A percentile compares a stretch with the other conserved stretches of the same genome.
Evolutionary conservation across 2,329 filamentous ascomycete species (phyloP).

Genomic region (Uncinocarpus reesii): DNA sequence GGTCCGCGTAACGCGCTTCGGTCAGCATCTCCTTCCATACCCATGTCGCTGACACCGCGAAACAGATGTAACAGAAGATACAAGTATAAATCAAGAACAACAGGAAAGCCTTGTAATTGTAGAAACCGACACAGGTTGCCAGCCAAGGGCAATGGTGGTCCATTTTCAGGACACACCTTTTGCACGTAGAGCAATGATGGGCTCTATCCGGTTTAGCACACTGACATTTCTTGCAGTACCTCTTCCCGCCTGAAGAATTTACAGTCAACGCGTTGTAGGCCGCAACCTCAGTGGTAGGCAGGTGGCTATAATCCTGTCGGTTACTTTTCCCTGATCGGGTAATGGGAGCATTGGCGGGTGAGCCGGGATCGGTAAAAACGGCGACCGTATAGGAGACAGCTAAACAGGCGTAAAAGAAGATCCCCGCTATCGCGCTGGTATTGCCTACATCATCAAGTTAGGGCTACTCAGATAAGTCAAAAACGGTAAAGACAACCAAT

Average conservation of each 20-base stretch:
- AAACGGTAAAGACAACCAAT: slow-evolving; percentile 5
- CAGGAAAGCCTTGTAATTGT: slow-evolving; percentile 92
- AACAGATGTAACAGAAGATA: slow-evolving; percentile 72
- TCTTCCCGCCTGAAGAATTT: slow-evolving; percentile 73
- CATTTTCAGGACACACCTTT: slow-evolving; percentile 95
- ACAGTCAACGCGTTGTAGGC: slow-evolving; percentile 72
- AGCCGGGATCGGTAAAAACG: slow-evolving; percentile 84
- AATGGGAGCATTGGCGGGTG: slow-evolving; percentile 37
- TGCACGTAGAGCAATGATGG: slow-evolving; percentile 93
- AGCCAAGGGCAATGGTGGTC: slow-evolving; percentile 99
- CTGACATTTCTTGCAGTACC: slow-evolving; percentile 97
- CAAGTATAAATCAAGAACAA: slow-evolving; percentile 85
- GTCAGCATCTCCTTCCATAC: slow-evolving; percentile 72
- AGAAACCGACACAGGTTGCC: slow-evolving; percentile 84
- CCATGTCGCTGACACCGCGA: slow-evolving; percentile 68
- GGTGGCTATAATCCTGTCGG: slow-evolving; percentile 55
- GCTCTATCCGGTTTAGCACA: slow-evolving; percentile 87
- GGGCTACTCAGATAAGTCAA: not conserved
- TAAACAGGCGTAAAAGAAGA: slow-evolving; percentile 64
- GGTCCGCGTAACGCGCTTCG: slow-evolving; percentile 60
- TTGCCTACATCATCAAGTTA: slow-evolving; percentile 20
- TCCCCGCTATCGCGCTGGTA: slow-evolving; percentile 42
- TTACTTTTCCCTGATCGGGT: slow-evolving; percentile 17
- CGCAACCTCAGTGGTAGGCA: slow-evolving; percentile 62
- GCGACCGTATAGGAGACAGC: slow-evolving; percentile 86